A percentile compares a stretch with the other conserved stretches of the same genome.
phyloP scores from a whole-genome alignment of 139 green algal genomes.

The Chlorella sp. region DNA sequence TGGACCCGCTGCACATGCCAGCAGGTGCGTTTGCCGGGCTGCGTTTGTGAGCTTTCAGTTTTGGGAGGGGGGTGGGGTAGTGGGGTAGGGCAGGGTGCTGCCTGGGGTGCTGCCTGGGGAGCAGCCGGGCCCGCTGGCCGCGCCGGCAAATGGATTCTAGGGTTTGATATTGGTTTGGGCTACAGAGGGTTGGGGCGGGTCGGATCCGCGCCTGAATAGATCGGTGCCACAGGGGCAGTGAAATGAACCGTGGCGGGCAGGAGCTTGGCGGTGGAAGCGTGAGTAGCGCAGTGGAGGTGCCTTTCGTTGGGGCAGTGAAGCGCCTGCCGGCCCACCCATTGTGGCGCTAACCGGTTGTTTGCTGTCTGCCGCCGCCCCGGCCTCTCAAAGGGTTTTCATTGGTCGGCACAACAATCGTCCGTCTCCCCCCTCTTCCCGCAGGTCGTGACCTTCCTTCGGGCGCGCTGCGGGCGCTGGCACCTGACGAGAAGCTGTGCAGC shows the following conservation, averaged over 20 bases:
- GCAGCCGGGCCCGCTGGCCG: neutral
- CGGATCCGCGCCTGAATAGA: too few relatives aligned
- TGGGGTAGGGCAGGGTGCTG: too few relatives aligned
- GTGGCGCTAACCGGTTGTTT: neutral
- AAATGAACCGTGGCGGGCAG: too few relatives aligned
- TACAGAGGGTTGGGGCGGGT: too few relatives aligned
- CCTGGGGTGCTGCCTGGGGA: neutral
- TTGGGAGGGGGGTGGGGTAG: neutral
- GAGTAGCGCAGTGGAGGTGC: too few relatives aligned
- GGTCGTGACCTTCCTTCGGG: conserved; percentile 55
- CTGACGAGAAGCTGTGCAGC: conserved; percentile 37
- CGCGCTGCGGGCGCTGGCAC: conserved; percentile 42
- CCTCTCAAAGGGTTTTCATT: too few relatives aligned
- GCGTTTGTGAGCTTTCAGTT: neutral
- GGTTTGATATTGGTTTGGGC: neutral
- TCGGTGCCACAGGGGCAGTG: too few relatives aligned
- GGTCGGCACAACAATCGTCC: too few relatives aligned
- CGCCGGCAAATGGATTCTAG: neutral
- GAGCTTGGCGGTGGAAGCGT: too few relatives aligned
- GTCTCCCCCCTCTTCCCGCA: conserved; percentile 4
- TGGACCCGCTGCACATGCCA: conserved; percentile 61
- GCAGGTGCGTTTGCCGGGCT: neutral
- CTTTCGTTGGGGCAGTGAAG: neutral
- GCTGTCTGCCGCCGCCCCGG: neutral
- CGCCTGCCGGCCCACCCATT: too few relatives aligned